phyloP scores from a whole-genome alignment of 179 eudicot species.

The Dionaea muscipula region DNA sequence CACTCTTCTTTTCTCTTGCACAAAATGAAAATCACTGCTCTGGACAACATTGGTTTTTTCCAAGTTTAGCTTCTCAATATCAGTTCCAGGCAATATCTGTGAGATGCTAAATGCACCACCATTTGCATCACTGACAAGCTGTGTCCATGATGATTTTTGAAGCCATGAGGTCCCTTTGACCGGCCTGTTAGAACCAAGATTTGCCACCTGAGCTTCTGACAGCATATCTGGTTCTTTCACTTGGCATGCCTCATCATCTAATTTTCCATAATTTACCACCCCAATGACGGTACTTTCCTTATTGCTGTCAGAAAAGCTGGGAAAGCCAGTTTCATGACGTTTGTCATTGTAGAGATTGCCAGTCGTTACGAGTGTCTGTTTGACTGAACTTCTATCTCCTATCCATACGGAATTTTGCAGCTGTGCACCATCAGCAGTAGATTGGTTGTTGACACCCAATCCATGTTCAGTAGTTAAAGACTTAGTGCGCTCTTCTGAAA shows the following conservation, averaged over 20 bases:
- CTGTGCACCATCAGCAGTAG: slow-evolving; percentile 11
- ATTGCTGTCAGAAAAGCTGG: slow-evolving; percentile 4
- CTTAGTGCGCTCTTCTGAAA: slow-evolving; percentile 13
- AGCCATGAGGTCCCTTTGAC: slow-evolving; percentile 42
- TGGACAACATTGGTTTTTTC: slow-evolving; percentile 11
- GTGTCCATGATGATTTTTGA: slow-evolving; percentile 58
- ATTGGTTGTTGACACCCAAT: slow-evolving; percentile 13
- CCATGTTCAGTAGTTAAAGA: slow-evolving; percentile 9
- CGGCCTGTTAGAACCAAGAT: slow-evolving; percentile 5
- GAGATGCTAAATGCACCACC: slow-evolving; percentile 51
- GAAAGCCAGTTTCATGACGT: slow-evolving; percentile 10
- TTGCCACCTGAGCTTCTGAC: slow-evolving; percentile 3
- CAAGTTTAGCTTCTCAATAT: slow-evolving; percentile 24
- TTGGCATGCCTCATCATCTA: slow-evolving; percentile 8
- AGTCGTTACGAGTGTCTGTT: slow-evolving; percentile 21
- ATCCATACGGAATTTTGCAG: slow-evolving; percentile 39
- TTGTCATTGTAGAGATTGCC: slow-evolving; percentile 13
- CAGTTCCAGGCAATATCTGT: slow-evolving; percentile 37
- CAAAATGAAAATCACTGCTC: slow-evolving; percentile 4
- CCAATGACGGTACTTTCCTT: slow-evolving; percentile 1
- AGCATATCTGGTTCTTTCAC: slow-evolving; percentile 8
- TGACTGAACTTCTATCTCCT: slow-evolving; percentile 24
- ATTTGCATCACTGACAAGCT: slow-evolving; percentile 34
- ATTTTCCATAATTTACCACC: slow-evolving; percentile 9
- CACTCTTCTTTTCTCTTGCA: slow-evolving; percentile 7